These are phyloP conservation scores for Fusarium anthophilum DNA, from an alignment of 2,329 filamentous ascomycete species.

Conservation along the genomic window DNA sequence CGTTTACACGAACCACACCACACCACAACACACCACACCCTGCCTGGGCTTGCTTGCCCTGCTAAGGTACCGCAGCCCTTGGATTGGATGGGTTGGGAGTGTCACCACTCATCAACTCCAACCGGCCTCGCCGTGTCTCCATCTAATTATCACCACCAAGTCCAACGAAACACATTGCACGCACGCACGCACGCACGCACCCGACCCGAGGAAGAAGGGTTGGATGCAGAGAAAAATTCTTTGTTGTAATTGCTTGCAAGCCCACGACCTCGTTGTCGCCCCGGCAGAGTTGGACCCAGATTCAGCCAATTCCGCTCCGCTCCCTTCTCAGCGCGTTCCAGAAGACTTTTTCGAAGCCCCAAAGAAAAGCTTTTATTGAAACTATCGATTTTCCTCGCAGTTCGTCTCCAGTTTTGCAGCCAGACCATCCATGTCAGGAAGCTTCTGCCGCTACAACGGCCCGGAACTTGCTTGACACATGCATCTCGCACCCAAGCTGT, in stretches of 20 bases:
- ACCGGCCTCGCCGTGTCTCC: conserved; percentile 44
- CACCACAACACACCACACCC: too few species aligned
- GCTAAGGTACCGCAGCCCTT: not conserved
- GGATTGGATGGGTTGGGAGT: conserved; percentile 10
- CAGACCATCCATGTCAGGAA: conserved; percentile 15
- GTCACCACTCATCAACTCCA: conserved; percentile 34
- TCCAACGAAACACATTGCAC: not conserved
- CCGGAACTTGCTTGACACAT: conserved; percentile 21
- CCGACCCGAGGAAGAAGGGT: not conserved
- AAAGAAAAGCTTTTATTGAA: conserved; percentile 7
- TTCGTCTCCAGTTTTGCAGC: conserved; percentile 22
- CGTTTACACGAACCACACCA: conserved; percentile 27
- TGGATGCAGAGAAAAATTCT: conserved; percentile 13
- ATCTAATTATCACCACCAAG: conserved; percentile 36
- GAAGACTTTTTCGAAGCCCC: conserved; percentile 26
- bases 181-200: not conserved
- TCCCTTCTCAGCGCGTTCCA: conserved; percentile 19
- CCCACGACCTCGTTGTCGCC: conserved; percentile 8
- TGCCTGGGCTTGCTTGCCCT: too few species aligned
- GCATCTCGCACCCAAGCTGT: conserved; percentile 3
- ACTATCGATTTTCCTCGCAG: conserved; percentile 23
- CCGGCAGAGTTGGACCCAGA: conserved; percentile 10
- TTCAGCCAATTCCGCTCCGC: conserved; percentile 12
- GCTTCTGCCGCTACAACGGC: conserved; percentile 19
- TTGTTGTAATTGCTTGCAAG: conserved; percentile 1